Base-by-base conservation (phyloP, 2,329 filamentous ascomycete genomes). In the Trichoderma brevicompactum region DNA sequence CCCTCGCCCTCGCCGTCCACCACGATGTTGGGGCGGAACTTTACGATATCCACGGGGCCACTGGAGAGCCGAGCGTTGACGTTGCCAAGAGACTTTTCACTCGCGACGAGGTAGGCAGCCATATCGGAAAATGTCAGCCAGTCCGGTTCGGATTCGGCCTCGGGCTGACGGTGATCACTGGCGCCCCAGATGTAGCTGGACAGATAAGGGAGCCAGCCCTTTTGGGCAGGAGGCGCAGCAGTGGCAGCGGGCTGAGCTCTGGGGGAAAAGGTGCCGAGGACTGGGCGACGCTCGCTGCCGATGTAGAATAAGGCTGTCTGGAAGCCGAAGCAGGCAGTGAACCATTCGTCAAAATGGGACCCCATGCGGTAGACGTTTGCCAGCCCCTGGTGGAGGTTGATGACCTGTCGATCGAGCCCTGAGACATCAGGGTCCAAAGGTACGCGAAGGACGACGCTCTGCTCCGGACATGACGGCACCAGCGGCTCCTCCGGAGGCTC, bases 11-110 rank as follows among this genome's bases (percentile, higher is more conserved):
- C 82, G 2, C 87, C 87, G 43, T 85, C 83, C 1, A 92, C 77
- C 1, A 93, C 87, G 53, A 93, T 84, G 73, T 92, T 93, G 0
- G 90, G 89, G 41, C 91, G 85, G 75, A 92, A 91, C 70, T 89
- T 90, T 44, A 83, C 83, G 73, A 90, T 85, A 61, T 89, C 87
- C 78, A 90, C 72, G 36, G 82, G 75, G 12, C 77, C 79, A 0
- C 78, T 77, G 0, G 82, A 77, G 6, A 92, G 76, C 4, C 87
- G 82, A 6, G 74, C 74, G 40, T 85, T 86, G 53, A 96, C 85
- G 70, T 91, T 83, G 19, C 81, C 77, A n/a, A 94, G 82, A 1
- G 91, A 95, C 2, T 86, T 83, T 67, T 88, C 82, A 0, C 88
- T 91, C 5, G 89, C 83, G 28, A 97, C 76, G 13, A 97, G 83